Evolutionary conservation across 2,329 filamentous ascomycete genomes (phyloP).

Genomic region (Fusarium continuum): DNA sequence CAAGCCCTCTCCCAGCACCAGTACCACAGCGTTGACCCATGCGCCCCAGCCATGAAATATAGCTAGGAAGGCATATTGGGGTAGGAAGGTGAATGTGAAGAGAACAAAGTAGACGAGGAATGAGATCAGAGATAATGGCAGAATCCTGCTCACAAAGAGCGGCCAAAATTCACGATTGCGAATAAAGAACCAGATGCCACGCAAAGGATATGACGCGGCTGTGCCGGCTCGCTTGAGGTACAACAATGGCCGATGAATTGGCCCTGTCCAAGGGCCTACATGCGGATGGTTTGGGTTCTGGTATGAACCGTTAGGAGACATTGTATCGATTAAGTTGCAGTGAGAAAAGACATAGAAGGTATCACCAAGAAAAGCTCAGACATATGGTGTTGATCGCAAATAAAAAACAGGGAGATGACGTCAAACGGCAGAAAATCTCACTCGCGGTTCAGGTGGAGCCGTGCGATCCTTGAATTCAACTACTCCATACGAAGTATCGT

Average conservation of each 20-base stretch:
- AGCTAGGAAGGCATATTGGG: constrained; percentile 87
- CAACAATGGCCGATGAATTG: constrained; percentile 49
- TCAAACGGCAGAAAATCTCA: constrained; percentile 26
- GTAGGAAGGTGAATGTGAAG: constrained; percentile 88
- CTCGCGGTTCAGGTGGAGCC: constrained; percentile 10
- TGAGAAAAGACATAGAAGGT: constrained; percentile 3
- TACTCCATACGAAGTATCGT: background rate
- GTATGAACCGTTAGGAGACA: constrained; percentile 27
- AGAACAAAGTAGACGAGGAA: constrained; percentile 84
- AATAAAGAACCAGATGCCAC: constrained; percentile 85
- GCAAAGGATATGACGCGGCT: constrained; percentile 65
- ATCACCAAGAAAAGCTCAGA: constrained; percentile 18
- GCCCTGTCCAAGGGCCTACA: constrained; percentile 30
- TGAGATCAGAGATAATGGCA: constrained; percentile 85
- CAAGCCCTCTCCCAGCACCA: constrained; percentile 84
- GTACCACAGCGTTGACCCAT: constrained; percentile 88
- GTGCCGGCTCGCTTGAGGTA: constrained; percentile 56
- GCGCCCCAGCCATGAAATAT: constrained; percentile 89
- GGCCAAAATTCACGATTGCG: constrained; percentile 83
- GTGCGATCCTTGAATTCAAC: background rate
- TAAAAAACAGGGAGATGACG: constrained; percentile 4
- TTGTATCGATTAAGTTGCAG: constrained; percentile 4
- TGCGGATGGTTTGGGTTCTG: constrained; percentile 19
- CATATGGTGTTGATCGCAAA: constrained; percentile 3
- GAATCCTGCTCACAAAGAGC: constrained; percentile 77